Evolutionary conservation across 768 basidiomycete species (phyloP).

Genomic region (Rhodotorula toruloides): DNA sequence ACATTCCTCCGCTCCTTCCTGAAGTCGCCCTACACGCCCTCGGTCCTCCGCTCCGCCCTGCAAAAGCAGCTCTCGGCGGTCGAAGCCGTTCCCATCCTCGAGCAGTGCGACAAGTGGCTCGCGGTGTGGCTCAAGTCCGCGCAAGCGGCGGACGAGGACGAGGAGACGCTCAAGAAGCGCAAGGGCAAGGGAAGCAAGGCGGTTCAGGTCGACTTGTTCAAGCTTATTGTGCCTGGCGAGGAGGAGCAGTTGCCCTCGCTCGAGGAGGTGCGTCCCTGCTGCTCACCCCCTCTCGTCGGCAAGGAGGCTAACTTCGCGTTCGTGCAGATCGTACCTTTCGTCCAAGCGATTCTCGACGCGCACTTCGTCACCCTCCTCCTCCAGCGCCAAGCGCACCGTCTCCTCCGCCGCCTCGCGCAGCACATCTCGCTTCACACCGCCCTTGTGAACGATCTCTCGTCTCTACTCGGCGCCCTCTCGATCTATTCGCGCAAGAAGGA

Average conservation of each 20-base stretch:
- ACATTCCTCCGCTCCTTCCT: slow-evolving; percentile 26
- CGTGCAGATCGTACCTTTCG: slow-evolving; percentile 29
- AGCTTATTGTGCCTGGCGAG: background rate
- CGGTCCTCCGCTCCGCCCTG: slow-evolving; percentile 24
- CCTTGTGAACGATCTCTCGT: slow-evolving; percentile 25
- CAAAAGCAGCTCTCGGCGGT: slow-evolving; percentile 24
- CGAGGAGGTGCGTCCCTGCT: slow-evolving; percentile 14
- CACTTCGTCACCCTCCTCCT: slow-evolving; percentile 39
- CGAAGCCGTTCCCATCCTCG: slow-evolving; percentile 30
- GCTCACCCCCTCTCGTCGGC: too few species aligned
- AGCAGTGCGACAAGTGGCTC: slow-evolving; percentile 32
- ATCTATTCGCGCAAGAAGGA: slow-evolving; percentile 27
- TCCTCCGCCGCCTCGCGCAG: slow-evolving; percentile 31
- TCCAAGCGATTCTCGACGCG: slow-evolving; percentile 37
- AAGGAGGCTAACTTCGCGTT: background rate
- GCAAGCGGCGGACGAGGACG: background rate
- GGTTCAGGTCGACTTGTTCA: slow-evolving; percentile 5
- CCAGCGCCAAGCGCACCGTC: slow-evolving; percentile 30
- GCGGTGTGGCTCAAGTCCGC: slow-evolving; percentile 17
- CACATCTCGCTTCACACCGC: slow-evolving; percentile 24
- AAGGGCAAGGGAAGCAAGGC: slow-evolving; percentile 9
- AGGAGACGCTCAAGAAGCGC: slow-evolving; percentile 5
- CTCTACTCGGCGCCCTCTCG: slow-evolving; percentile 30
- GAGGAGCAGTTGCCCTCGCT: slow-evolving; percentile 5
- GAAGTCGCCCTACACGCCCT: slow-evolving; percentile 13